A percentile compares a stretch with the other conserved stretches of the same genome.
Conservation (phyloP, 192 early-diverging fungal species). For the Entrophospora sp. region DNA sequence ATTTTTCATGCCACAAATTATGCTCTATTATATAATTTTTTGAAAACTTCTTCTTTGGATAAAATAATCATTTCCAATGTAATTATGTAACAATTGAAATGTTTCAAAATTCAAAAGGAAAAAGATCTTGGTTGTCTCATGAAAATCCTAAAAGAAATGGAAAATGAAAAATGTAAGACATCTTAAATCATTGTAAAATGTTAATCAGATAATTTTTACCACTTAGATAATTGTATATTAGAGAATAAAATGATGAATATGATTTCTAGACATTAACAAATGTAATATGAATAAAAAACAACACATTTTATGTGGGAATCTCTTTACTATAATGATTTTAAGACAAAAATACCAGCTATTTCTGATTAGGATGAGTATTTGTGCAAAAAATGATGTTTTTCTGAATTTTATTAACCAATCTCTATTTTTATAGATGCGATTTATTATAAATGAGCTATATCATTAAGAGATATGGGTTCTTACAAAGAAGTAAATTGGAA, state of each 20-base stretch:
- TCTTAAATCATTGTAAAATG: constrained; percentile 6
- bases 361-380: constrained; percentile 1
- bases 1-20: background rate
- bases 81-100: constrained; percentile 6
- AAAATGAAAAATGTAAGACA: background rate
- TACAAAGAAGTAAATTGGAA: constrained; percentile 5
- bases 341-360: background rate
- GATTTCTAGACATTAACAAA: too few species aligned
- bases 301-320: constrained; percentile 12
- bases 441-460: background rate
- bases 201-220: background rate
- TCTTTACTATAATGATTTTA: constrained; percentile 4
- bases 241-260: constrained; percentile 5
- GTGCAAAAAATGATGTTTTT: background rate
- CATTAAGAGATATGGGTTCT: constrained; percentile 11
- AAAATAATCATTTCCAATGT: constrained; percentile 5
- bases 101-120: background rate
- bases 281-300: background rate
- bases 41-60: background rate
- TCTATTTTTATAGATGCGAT: constrained; percentile 7
- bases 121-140: background rate
- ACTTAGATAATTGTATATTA: background rate
- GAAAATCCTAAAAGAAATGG: background rate
- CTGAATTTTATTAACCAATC: constrained; percentile 5
- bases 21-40: constrained; percentile 3